phyloP scores from a whole-genome alignment of 495 filamentous ascomycete genomes.

The Terfezia boudieri region DNA sequence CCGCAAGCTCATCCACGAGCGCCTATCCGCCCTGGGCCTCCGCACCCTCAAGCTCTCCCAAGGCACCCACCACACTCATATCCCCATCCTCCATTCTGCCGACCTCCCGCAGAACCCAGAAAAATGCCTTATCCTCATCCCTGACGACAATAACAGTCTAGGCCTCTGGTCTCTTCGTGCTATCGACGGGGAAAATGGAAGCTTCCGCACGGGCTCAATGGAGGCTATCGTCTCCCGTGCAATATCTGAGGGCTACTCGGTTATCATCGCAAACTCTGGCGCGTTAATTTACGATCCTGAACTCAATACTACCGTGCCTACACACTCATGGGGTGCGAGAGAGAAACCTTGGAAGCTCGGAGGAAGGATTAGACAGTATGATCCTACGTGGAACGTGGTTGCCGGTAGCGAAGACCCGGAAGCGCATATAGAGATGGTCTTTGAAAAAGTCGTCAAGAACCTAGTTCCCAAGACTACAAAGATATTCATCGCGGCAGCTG shows the following conservation, averaged over 20 bases:
- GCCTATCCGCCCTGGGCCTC: conserved; percentile 37
- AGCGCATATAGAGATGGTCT: conserved; percentile 41
- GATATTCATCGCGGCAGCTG: conserved; percentile 38
- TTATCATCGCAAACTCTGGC: conserved; percentile 53
- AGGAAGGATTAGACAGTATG: conserved; percentile 31
- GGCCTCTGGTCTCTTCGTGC: conserved; percentile 15
- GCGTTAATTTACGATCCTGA: conserved; percentile 46
- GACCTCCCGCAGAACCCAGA: conserved; percentile 23
- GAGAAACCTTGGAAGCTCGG: conserved; percentile 21
- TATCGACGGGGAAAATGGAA: conserved; percentile 7
- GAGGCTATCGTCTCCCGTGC: conserved; percentile 7
- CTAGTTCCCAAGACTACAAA: conserved; percentile 20
- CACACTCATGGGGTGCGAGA: conserved; percentile 25
- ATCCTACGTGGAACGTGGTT: conserved; percentile 31
- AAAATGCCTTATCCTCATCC: conserved; percentile 10
- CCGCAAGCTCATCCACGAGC: conserved; percentile 33
- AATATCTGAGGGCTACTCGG: conserved; percentile 7
- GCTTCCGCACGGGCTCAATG: conserved; percentile 11
- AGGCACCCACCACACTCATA: conserved; percentile 29
- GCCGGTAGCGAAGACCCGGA: conserved; percentile 27
- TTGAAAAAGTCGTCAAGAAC: conserved; percentile 32
- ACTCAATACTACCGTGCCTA: conserved; percentile 31
- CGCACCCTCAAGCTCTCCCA: conserved; percentile 36
- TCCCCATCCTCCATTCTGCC: conserved; percentile 42
- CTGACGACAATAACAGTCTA: conserved; percentile 9